Base-by-base conservation (phyloP, 2,329 filamentous ascomycete species). In the Cladosporium colombiae region DNA sequence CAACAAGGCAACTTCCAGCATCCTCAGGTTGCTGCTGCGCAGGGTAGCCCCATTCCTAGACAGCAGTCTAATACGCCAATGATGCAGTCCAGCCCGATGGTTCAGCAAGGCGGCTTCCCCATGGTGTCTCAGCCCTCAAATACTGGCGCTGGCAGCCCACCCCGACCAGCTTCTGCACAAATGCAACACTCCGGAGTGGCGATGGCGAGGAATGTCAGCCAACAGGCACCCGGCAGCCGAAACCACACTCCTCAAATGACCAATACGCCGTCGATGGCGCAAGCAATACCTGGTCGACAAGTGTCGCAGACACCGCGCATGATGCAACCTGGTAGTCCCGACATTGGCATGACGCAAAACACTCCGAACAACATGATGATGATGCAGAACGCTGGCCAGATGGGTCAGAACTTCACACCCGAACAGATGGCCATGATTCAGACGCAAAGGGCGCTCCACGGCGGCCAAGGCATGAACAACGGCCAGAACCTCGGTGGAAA, bases 111-210 rank as follows among this genome's bases (percentile, higher is more conserved):
- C 46, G 79, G 81, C 27, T 81, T 82, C 46, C 78, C 80, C 4
- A 83, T 83, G 81, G 76, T 89, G 68, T 83, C 84, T 40, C 87
- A 86, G 58, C 90, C 89, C 1, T 89, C 84, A 70, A 88, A 91
- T 23, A 60, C 57, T 23, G 88, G 87, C 23, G 86, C 82, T 61
- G 78, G 78, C 23, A 91, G 89, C 72, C 89, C 89, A 29, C 81
- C 87, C 21, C 82, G 89, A 53, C 88, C 89, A 18, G 80, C 88
- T 0, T 91, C 89, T 18, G 87, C 88, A 5, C 86, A 87, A 3
- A 88, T 77, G 69, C 74, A 74, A 57, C 73, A 77, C 59, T 70
- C 71, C 13, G 70, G 71, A 37, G 69, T 75, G 18, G 68, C 67
- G 6, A 79, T 79, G 78, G 74, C 71, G 14, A 69, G 78, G 62